A percentile compares a stretch with the other conserved stretches of the same genome.
Evolutionary conservation across 2,329 filamentous ascomycete species (phyloP).

Genomic region (Pseudopyricularia cyperi): DNA sequence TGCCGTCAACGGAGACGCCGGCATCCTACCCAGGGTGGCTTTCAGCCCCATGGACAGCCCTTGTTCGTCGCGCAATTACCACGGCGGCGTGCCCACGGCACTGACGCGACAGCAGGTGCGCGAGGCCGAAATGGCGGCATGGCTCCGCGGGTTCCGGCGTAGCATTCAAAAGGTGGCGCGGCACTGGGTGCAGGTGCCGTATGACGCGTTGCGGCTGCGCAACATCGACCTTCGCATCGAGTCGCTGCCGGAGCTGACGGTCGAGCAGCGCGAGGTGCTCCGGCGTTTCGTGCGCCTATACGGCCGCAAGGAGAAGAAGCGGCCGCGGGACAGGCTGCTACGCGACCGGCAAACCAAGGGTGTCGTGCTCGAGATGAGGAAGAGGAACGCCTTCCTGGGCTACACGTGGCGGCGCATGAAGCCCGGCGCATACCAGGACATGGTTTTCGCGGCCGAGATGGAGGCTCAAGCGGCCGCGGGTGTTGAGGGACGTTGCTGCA

Average conservation of each 20-base stretch:
- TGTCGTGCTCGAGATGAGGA: constrained; percentile 66
- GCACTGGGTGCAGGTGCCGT: constrained; percentile 31
- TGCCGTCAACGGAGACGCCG: not conserved
- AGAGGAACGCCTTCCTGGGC: constrained; percentile 72
- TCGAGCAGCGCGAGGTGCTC: constrained; percentile 26
- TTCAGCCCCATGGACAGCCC: not conserved
- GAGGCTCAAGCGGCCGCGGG: not conserved
- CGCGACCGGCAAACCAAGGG: constrained; percentile 56
- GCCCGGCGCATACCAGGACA: constrained; percentile 1
- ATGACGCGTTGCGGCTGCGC: constrained; percentile 33
- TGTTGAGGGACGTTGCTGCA: no score
- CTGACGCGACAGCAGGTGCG: constrained; percentile 2
- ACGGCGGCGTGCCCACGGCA: not conserved
- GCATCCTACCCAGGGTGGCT: not conserved
- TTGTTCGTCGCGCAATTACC: not conserved
- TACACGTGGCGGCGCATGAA: constrained; percentile 64
- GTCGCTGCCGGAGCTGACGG: constrained; percentile 17
- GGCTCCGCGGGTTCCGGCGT: constrained; percentile 24
- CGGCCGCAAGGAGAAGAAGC: constrained; percentile 56
- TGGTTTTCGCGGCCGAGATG: not conserved
- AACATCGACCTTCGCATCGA: constrained; percentile 36
- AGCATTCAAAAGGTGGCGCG: constrained; percentile 29
- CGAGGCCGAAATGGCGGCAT: constrained; percentile 15
- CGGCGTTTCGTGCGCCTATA: constrained; percentile 37
- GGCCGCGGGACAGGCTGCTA: constrained; percentile 74